These are phyloP conservation scores for Penicillium concentricum DNA, from an alignment of 2,329 filamentous ascomycete genomes.

Conservation along the genomic window DNA sequence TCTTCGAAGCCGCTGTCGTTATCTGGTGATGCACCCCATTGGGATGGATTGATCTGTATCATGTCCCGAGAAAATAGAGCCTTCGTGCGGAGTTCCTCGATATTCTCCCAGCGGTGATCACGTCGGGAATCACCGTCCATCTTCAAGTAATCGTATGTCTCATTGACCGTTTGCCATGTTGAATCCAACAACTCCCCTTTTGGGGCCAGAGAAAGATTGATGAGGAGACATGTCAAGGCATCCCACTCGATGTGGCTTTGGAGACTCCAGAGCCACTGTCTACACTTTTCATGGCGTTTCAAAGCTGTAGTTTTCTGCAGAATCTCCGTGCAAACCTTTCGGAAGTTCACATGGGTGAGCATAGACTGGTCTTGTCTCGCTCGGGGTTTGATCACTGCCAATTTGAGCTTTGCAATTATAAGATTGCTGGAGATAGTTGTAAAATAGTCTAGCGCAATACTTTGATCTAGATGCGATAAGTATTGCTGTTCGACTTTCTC, in stretches of 20 bases:
- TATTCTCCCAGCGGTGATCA: neutral
- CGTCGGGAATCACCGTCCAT: neutral
- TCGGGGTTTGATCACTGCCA: constrained; percentile 12
- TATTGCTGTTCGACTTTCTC: constrained; percentile 11
- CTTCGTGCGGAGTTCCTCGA: neutral
- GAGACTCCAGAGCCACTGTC: constrained; percentile 22
- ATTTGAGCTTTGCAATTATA: constrained; percentile 14
- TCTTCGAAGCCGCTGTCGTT: neutral
- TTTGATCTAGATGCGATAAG: constrained; percentile 14
- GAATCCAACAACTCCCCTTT: neutral
- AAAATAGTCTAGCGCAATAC: constrained; percentile 16
- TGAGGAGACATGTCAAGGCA: constrained; percentile 14
- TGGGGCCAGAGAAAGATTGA: constrained; percentile 8
- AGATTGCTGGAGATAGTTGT: constrained; percentile 12
- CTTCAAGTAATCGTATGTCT: constrained; percentile 19
- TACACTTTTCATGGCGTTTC: constrained; percentile 12
- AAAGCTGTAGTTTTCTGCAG: constrained; percentile 16
- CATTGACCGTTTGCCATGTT: constrained; percentile 10
- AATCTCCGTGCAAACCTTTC: constrained; percentile 15
- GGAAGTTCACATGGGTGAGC: constrained; percentile 1
- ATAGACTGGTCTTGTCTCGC: neutral
- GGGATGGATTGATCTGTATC: neutral
- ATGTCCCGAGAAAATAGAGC: neutral
- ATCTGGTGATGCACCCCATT: neutral
- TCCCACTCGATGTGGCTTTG: constrained; percentile 24